Base-by-base conservation (phyloP, 495 filamentous ascomycete species). In the Podospora pseudocomata region DNA sequence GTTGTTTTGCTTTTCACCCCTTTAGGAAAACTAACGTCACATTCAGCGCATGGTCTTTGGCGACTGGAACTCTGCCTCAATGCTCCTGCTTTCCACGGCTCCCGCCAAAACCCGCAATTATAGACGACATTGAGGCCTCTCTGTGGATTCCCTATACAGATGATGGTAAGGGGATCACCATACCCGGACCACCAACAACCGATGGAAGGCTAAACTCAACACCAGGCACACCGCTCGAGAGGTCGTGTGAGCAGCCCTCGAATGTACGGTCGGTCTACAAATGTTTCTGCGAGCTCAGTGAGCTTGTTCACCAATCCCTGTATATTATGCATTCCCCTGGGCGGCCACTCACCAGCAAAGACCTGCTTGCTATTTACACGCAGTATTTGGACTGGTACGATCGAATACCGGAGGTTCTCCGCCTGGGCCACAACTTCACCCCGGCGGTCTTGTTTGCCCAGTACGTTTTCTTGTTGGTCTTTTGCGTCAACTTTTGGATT, bases 221-320 rank as follows among this genome's bases (percentile, higher is more conserved):
- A 7, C 58, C 63, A 83, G 81, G 81, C 23, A 77, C 79, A 16
- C 84, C 83, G 57, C 70, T 83, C 7, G 81, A 82, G 59, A 78
- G 76, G 61, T 81, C 81, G 4, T 85, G 79, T 69, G 81, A 81
- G 54, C 83, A 86, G 67, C 83, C 84, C 0, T 85, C 82, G 13
- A 86, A 85, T 65, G 83, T 87, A 28, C 77, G 84, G 32, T 87
- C 86, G 44, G 82, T 88, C 13, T 86, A 86, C 70, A 85, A 84
- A 67, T 85, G 85, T 56, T 88, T 89, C 66, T 88, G 86, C 71
- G 85, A 87, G 67, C 82, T 91, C 44, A 88, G 87, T 65, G 89
- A 91, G 75, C 84, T 91, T 13, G 84, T 90, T 4, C 88, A 89
- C 65, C 83, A 89, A 70, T 84, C 85, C 13, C 74, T 90, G n/a